Conservation (phyloP, 176 grass and related monocot genomes). For the Carex kokanica region DNA sequence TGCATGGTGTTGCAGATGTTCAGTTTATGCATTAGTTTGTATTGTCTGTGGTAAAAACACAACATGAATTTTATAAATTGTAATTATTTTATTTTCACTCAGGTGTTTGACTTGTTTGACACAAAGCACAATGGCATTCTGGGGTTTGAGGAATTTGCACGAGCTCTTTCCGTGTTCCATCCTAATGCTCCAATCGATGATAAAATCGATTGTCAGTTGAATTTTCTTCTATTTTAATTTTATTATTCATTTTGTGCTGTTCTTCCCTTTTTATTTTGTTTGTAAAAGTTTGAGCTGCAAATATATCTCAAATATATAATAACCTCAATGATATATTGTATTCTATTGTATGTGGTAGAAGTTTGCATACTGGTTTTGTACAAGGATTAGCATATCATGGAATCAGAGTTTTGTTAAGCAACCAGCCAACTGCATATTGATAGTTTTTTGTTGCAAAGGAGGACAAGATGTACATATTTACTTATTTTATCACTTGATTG, state of each 20-base stretch:
- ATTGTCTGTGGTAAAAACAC: background rate
- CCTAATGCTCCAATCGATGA: constrained; percentile 40
- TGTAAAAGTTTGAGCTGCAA: background rate
- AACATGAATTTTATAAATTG: background rate
- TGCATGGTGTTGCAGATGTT: background rate
- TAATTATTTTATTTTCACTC: background rate
- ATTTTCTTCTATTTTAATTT: background rate
- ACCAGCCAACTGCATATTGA: background rate
- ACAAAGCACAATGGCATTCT: constrained; percentile 45
- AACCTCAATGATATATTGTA: background rate
- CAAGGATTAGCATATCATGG: constrained; percentile 7
- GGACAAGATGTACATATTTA: background rate
- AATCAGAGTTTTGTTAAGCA: background rate
- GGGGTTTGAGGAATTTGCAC: constrained; percentile 51
- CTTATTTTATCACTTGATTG: background rate
- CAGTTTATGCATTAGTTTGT: background rate
- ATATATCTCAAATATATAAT: background rate
- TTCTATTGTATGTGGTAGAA: background rate
- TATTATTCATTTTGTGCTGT: background rate
- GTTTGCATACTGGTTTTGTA: background rate
- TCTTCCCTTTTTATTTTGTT: background rate
- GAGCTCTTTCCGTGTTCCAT: constrained; percentile 42
- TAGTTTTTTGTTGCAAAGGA: background rate
- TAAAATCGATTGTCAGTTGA: constrained; percentile 44
- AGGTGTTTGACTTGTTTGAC: constrained; percentile 55